These are phyloP conservation scores for Termitomyces sp. DNA, from an alignment of 768 basidiomycete genomes.

Conservation along the genomic window DNA sequence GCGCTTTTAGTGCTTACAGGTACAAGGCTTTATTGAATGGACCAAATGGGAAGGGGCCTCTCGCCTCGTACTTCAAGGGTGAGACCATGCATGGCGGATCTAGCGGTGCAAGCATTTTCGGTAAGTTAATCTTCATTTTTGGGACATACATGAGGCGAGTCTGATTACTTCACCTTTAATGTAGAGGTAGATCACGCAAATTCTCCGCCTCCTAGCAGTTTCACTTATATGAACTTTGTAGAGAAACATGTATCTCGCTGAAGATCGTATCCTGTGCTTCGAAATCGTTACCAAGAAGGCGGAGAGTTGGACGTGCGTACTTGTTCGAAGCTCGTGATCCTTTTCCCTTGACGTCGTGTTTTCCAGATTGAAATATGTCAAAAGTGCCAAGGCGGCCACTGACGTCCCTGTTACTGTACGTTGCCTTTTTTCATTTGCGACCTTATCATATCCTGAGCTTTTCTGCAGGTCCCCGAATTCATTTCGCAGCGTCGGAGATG, in stretches of 20 bases:
- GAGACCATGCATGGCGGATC: conserved; percentile 74
- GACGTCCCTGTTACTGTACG: conserved; percentile 82
- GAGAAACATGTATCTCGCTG: conserved; percentile 90
- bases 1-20: conserved; percentile 89
- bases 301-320: conserved; percentile 73
- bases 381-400: conserved; percentile 92
- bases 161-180: background rate
- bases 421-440: conserved; percentile 2
- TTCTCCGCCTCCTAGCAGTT: background rate
- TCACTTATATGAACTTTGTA: conserved; percentile 28
- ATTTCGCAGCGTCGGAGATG: conserved; percentile 91
- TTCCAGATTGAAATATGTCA: conserved; percentile 76
- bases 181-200: conserved; percentile 10
- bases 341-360: conserved; percentile 1
- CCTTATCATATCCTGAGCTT: background rate
- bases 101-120: conserved; percentile 66
- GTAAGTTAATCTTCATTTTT: conserved; percentile 16
- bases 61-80: conserved; percentile 92
- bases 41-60: conserved; percentile 81
- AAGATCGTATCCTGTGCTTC: conserved; percentile 89
- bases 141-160: background rate
- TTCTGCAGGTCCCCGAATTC: conserved; percentile 73
- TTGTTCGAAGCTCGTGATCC: conserved; percentile 9
- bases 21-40: conserved; percentile 87
- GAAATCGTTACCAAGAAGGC: conserved; percentile 89